Evolutionary conservation across 257 asterid species (phyloP).

Genomic region (Coffea canephora): DNA sequence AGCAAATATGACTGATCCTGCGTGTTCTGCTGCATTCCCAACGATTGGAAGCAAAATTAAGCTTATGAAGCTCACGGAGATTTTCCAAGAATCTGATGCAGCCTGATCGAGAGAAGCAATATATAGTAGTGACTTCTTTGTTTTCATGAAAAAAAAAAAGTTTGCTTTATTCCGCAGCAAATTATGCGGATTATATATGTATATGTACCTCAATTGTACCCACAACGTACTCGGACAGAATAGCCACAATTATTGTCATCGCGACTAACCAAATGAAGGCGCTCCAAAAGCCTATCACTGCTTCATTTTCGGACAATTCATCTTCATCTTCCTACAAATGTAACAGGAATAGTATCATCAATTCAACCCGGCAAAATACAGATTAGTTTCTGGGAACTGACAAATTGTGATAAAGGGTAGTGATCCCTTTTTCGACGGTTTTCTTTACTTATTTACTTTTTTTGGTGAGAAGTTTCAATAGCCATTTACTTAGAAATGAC

Average conservation of each 20-base stretch:
- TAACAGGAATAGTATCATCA: background rate
- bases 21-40: slow-evolving; percentile 54
- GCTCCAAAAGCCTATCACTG: slow-evolving; percentile 42
- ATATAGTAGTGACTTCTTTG: too few relatives aligned
- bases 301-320: slow-evolving; percentile 22
- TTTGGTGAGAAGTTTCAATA: background rate
- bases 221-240: slow-evolving; percentile 43
- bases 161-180: background rate
- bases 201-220: slow-evolving; percentile 44
- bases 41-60: slow-evolving; percentile 47
- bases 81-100: slow-evolving; percentile 45
- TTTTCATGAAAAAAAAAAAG: background rate
- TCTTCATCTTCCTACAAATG: slow-evolving; percentile 14
- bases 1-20: slow-evolving; percentile 47
- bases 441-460: background rate
- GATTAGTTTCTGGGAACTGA: background rate
- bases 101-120: slow-evolving; percentile 20
- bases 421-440: background rate
- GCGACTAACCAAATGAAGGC: slow-evolving; percentile 37
- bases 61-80: slow-evolving; percentile 49
- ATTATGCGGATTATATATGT: background rate
- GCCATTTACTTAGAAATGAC: background rate
- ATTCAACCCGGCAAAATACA: background rate
- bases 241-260: slow-evolving; percentile 35
- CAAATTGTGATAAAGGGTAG: background rate